Evolutionary conservation across 768 basidiomycete genomes (phyloP), one percentile per base, ranked within the genome.

Genomic region (Auriscalpium microsporum): DNA sequence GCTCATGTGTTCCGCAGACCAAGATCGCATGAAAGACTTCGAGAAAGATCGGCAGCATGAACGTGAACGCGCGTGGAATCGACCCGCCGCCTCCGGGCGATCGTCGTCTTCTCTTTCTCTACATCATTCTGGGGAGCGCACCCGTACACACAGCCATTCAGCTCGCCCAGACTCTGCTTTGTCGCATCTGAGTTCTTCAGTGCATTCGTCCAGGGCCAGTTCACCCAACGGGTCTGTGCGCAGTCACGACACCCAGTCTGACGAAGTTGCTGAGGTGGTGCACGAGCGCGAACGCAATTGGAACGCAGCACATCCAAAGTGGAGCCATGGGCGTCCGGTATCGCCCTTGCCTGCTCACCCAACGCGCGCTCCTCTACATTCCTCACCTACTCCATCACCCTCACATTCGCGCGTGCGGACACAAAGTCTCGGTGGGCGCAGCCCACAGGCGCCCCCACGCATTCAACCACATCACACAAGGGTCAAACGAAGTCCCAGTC

Each of bases 221-320:
- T 59, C 60, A 21, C 58, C 60, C 9, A 56, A 52, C 17, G 58
- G 46, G 34, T 61, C 60, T 19, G 28, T 56, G 13, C 55, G 42
- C 42, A 59, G 55, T 40, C 52, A 47, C 56, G 42, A 72, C 65
- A 70, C 13, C 19, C 64, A 65, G 19, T 52, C 64, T 52, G 68
- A 67, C 45, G 58, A 68, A 51, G 55, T 64, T 56, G 59, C 66
- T n/a, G 78, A 74, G 59, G 55, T 69, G 4, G 56, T 62, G n/a
- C 77, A 80, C 40, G 76, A 78, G 60, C 75, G 83, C 48, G 84
- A 86, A 67, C 73, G 81, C 48, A 86, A 86, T 62, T 86, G 84
- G 85, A 82, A 84, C 65, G 77, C 83, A 8, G 81, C 80, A n/a
- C 78, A 74, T 14, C 62, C 55, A 14, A 62, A 53, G 17, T 62